phyloP scores from a whole-genome alignment of 495 filamentous ascomycete genomes.

The Hypoxylon lienhwacheense region DNA sequence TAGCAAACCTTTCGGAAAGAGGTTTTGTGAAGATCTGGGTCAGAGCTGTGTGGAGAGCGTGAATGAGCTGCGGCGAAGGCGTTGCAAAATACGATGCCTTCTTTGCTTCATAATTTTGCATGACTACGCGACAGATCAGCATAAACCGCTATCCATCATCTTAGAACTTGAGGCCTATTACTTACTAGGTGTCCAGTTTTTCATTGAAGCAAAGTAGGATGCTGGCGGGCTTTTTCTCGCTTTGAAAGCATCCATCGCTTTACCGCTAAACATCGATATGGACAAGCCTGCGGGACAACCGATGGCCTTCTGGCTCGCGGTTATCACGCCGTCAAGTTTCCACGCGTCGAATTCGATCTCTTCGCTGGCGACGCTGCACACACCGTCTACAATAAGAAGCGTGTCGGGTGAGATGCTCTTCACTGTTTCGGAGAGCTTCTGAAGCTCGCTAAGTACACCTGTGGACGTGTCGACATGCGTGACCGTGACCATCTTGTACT shows the following conservation, averaged over 20 bases:
- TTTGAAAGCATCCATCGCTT: constrained; percentile 82
- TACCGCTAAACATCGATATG: constrained; percentile 87
- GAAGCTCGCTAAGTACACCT: constrained; percentile 88
- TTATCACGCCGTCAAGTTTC: constrained; percentile 89
- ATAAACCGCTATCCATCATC: constrained; percentile 7
- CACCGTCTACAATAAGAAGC: constrained; percentile 88
- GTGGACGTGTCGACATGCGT: constrained; percentile 98
- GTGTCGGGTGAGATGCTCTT: constrained; percentile 86
- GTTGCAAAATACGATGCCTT: constrained; percentile 98
- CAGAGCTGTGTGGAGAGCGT: constrained; percentile 91
- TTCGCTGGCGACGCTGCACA: constrained; percentile 95
- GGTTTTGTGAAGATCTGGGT: constrained; percentile 79
- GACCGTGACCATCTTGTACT: constrained; percentile 88
- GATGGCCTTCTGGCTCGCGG: constrained; percentile 94
- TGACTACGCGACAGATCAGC: constrained; percentile 56
- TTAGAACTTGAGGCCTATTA: neutral
- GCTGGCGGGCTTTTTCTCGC: constrained; percentile 74
- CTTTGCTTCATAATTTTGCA: constrained; percentile 97
- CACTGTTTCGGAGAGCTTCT: constrained; percentile 78
- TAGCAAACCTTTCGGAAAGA: constrained; percentile 75
- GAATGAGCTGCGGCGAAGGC: constrained; percentile 89
- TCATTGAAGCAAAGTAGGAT: constrained; percentile 92
- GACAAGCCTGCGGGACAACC: constrained; percentile 91
- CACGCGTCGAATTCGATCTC: constrained; percentile 95
- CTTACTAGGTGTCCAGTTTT: constrained; percentile 91